Base-by-base conservation (phyloP, 1,139 yeast genomes). In the Blastobotrys serpentis region DNA sequence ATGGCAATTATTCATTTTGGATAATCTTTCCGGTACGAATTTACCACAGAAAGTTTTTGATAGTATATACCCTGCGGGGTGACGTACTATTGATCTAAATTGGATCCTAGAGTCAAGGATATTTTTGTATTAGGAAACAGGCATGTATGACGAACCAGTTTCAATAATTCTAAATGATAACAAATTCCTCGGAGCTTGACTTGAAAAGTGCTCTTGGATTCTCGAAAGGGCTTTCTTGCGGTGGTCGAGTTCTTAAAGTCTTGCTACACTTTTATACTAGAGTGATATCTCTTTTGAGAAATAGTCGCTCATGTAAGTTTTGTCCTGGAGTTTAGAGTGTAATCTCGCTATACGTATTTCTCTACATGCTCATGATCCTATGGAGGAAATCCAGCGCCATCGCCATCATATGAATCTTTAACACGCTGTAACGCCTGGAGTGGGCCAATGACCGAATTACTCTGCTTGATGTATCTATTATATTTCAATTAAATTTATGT, bases 221-320 rank as follows among this genome's bases (percentile, higher is more conserved):
- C 6, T 13, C 6, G n/a, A 30, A 30, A 30, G 34, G 34, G 34
- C n/a, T 5, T 30, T 11, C 13, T 7, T 7, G 34, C 34, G 34
- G 34, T 30, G 38, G 38, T 33, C 17, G 38, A 33, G 38, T 33
- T 33, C 19, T 7, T 33, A 4, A 33, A 13, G 16, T 33, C 21
- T 11, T 33, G 16, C 38, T 4, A 21, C 38, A 33, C 7, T 14
- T 13, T 33, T 17, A 4, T 16, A 33, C 11, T 33, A 14, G 16
- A 17, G 13, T 18, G 38, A 13, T 4, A 33, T 33, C 38, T 33
- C 38, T 33, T 33, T 21, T 33, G 38, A 11, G 38, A 21, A 33
- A 33, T 18, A 17, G 38, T 33, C 38, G 38, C 38, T 33, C 16
- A 21, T 33, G 38, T 33, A 21, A 21, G 38, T 33, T 33, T 14